These are phyloP conservation scores for Fusarium agapanthi DNA, from an alignment of 2,329 filamentous ascomycete species.

Conservation along the genomic window DNA sequence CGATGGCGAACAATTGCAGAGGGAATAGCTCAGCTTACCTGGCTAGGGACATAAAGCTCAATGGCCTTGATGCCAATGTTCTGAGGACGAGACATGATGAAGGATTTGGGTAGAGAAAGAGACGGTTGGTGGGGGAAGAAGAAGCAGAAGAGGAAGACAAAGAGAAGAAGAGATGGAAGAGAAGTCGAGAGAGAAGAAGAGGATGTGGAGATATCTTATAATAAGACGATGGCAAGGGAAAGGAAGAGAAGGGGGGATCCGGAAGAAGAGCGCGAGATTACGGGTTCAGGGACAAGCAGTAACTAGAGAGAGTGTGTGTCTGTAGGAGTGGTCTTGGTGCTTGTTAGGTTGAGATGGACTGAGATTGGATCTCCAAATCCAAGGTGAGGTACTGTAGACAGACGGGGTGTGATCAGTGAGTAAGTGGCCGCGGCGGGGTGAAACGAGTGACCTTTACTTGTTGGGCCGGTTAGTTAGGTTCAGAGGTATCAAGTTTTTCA, in stretches of 20 bases:
- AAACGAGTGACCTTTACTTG: constrained; percentile 31
- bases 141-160: constrained; percentile 19
- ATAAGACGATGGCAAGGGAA: constrained; percentile 19
- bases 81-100: constrained; percentile 78
- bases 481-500: constrained; percentile 38
- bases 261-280: constrained; percentile 39
- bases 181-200: constrained; percentile 25
- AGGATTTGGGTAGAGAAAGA: constrained; percentile 15
- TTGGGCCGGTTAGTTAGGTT: constrained; percentile 33
- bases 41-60: constrained; percentile 86
- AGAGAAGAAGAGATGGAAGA: constrained; percentile 25
- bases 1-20: constrained; percentile 9
- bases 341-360: constrained; percentile 21
- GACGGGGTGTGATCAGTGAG: constrained; percentile 16
- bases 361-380: constrained; percentile 38
- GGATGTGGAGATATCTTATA: constrained; percentile 30
- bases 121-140: constrained; percentile 13
- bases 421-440: constrained; percentile 24
- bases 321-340: background rate
- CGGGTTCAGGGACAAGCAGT: constrained; percentile 24
- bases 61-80: constrained; percentile 95
- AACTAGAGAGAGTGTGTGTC: background rate
- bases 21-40: constrained; percentile 64
- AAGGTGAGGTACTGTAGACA: background rate
- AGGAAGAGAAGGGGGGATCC: constrained; percentile 19